Percentiles rank a stretch among this genome's conserved stretches.
Evolutionary conservation across 225 moss, liverwort and hornwort genomes (phyloP).

Genomic region (Thuidium tamariscinum): DNA sequence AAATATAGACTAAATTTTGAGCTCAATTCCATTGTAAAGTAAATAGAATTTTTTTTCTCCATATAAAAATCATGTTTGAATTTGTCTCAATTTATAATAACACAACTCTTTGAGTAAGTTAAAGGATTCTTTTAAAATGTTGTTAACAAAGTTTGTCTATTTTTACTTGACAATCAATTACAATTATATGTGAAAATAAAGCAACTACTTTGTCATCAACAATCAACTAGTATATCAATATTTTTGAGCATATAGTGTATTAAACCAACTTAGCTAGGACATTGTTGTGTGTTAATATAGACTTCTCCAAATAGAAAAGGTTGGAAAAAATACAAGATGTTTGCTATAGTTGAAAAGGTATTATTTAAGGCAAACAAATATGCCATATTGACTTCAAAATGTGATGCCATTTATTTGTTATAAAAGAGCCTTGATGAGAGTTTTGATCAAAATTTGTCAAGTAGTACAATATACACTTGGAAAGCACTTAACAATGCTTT

Average conservation of each 20-base stretch:
- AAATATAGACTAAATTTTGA: not conserved
- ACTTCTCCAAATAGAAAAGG: not conserved
- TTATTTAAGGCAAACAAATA: not conserved
- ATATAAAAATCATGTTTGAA: not conserved
- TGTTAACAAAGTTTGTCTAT: not conserved
- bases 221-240: not conserved
- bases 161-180: not conserved
- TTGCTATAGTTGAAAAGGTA: not conserved
- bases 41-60: not conserved
- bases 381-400: not conserved
- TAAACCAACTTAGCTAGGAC: not conserved
- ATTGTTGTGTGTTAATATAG: fast-evolving
- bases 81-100: not conserved
- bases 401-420: not conserved
- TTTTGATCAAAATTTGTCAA: not conserved
- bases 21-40: not conserved
- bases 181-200: not conserved
- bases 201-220: not conserved
- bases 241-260: not conserved
- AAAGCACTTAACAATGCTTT: no score
- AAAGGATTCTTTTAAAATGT: not conserved
- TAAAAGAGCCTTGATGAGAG: fast-evolving
- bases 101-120: not conserved
- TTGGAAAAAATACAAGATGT: not conserved
- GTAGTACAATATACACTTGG: no score